Conservation (phyloP, 2,329 filamentous ascomycete genomes). For the Cytospora piceae region DNA sequence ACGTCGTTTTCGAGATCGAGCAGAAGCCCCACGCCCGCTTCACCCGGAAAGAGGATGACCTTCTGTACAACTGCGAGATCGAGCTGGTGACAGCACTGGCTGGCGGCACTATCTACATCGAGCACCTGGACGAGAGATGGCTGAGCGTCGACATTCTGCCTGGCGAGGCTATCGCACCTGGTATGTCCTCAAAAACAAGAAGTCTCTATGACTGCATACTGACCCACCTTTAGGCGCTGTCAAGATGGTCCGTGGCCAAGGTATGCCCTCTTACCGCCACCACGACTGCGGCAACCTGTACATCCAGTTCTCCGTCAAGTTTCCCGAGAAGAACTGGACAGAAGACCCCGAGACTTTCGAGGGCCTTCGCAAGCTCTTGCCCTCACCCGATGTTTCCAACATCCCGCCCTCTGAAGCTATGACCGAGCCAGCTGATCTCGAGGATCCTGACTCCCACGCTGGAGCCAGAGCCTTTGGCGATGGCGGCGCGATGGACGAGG, state of each 20-base stretch:
- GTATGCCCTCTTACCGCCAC: slow-evolving; percentile 95
- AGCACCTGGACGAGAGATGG: slow-evolving; percentile 98
- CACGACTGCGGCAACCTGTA: slow-evolving; percentile 96
- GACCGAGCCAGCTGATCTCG: slow-evolving; percentile 86
- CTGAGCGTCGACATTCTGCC: slow-evolving; percentile 89
- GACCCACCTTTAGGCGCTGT: slow-evolving; percentile 66
- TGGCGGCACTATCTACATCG: slow-evolving; percentile 87
- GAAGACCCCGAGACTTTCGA: slow-evolving; percentile 71
- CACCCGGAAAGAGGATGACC: slow-evolving; percentile 92
- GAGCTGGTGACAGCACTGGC: slow-evolving; percentile 94
- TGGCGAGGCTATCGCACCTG: slow-evolving; percentile 90
- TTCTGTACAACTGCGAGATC: slow-evolving; percentile 94
- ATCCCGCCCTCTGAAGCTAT: slow-evolving; percentile 81
- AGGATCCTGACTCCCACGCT: slow-evolving; percentile 77
- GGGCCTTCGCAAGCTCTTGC: slow-evolving; percentile 82
- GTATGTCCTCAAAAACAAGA: slow-evolving; percentile 56
- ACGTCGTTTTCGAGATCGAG: slow-evolving; percentile 98
- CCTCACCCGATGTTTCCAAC: slow-evolving; percentile 64
- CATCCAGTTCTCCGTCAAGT: slow-evolving; percentile 97
- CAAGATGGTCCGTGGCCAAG: slow-evolving; percentile 94
- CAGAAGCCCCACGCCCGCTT: slow-evolving; percentile 98
- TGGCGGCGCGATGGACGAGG: slow-evolving; percentile 66
- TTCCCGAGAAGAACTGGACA: slow-evolving; percentile 79
- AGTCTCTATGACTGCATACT: slow-evolving; percentile 24
- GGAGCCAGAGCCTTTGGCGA: slow-evolving; percentile 71